Evolutionary conservation across 2,329 filamentous ascomycete genomes (phyloP).

Genomic region (Hypoxylon sp.): DNA sequence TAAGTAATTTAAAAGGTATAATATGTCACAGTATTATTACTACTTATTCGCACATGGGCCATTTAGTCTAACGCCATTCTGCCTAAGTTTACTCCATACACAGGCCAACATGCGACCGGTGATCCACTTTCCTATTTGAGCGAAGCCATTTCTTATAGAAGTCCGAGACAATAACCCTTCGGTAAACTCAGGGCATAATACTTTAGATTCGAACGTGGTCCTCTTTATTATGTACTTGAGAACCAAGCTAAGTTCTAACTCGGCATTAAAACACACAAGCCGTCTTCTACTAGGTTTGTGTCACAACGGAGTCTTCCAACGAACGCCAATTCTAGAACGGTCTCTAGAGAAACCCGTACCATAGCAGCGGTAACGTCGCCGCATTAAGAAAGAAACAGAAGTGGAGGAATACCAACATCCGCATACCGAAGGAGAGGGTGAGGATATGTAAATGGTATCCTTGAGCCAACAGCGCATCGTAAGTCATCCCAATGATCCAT

Average conservation of each 20-base stretch:
- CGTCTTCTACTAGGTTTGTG: neutral
- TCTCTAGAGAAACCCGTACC: neutral
- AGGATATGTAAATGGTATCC: neutral
- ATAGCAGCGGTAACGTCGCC: neutral
- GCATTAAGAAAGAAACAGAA: neutral
- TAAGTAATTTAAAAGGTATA: too few relatives aligned
- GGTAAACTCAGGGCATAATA: too few relatives aligned
- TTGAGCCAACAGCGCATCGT: neutral
- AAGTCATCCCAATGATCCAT: neutral
- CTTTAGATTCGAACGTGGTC: too few relatives aligned
- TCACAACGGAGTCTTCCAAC: neutral
- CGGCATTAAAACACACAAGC: neutral
- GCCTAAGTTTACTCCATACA: too few relatives aligned
- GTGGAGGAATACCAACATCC: neutral
- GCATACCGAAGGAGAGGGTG: neutral
- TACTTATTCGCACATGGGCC: too few relatives aligned
- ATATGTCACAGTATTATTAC: neutral
- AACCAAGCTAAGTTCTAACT: neutral
- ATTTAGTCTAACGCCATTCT: too few relatives aligned
- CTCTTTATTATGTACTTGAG: too few relatives aligned
- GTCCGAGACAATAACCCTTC: too few relatives aligned
- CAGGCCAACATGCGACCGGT: too few relatives aligned
- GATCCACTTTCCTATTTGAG: too few relatives aligned
- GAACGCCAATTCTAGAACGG: neutral
- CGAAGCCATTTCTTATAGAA: too few relatives aligned